Evolutionary conservation across 257 asterid genomes (phyloP), one percentile per base, ranked within the genome.

Genomic region (Gentiana straminea): DNA sequence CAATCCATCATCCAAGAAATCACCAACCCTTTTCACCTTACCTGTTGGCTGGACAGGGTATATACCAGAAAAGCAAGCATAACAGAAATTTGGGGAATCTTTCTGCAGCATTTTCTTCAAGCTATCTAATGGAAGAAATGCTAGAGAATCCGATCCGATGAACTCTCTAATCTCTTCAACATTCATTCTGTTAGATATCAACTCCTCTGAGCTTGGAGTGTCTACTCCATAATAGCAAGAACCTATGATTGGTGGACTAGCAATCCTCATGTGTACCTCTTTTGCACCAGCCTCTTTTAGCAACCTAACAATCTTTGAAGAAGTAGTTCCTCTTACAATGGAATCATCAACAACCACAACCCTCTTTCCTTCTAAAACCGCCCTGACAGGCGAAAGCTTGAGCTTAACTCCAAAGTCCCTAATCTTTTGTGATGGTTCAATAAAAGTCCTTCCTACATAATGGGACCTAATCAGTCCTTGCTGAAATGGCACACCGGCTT

Each of bases 271-370:
- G 15, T 91, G 98, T 33, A 87, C 94, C 62, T 91, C 98, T 57
- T 87, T 85, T 0, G 97, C 98, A 0, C 98, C 97, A 0, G 95
- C 86, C 49, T 88, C 98, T 73, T 85, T 91, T 36, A 91, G 35
- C 70, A 91, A n/a, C 67, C 97, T 63, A 5, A 91, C 98, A 55
- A 91, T 91, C 71, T 91, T 91, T 1, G 90, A 88, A 1, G 90
- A 79, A 2, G 98, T 91, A 0, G 98, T 88, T 39, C 98, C 98
- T 45, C 98, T 74, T 5, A 91, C 97, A 6, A 91, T 91, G 1
- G 97, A 91, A 73, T 88, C 98, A 53, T 91, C 98, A 39, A 91
- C 98, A 38, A 91, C 98, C 59, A 88, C 97, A 7, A 91, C 98
- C n/a, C 98, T 78, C 54, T 91, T 91, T 10, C 98, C 98, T 50